These are phyloP conservation scores for Cordyceps farinosa DNA, from an alignment of 2,329 filamentous ascomycete genomes.

Conservation along the genomic window DNA sequence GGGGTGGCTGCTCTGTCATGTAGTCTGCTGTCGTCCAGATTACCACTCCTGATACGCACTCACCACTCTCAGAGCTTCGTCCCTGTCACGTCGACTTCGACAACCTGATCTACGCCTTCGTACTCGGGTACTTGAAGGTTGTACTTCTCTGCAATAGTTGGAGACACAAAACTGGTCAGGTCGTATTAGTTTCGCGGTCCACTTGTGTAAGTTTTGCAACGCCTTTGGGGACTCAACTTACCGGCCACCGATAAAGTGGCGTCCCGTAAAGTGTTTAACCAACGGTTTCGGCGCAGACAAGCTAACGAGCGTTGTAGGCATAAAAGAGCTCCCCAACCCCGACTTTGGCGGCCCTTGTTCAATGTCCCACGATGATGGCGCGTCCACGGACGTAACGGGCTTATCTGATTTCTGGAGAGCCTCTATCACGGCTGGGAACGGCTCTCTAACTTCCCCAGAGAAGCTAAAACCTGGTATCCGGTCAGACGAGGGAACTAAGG, in stretches of 20 bases:
- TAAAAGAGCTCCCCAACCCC: conserved; percentile 75
- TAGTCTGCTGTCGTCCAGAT: conserved; percentile 31
- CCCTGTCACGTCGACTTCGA: conserved; percentile 60
- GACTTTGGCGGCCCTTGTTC: conserved; percentile 75
- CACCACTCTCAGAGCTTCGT: conserved; percentile 47
- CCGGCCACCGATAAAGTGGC: conserved; percentile 89
- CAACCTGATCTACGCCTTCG: conserved; percentile 81
- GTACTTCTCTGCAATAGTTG: conserved; percentile 78
- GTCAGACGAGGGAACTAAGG: conserved; percentile 17
- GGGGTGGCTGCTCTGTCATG: conserved; percentile 53
- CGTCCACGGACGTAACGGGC: conserved; percentile 85
- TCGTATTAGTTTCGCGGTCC: conserved; percentile 16
- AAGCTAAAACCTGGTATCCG: conserved; percentile 73
- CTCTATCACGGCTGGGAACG: conserved; percentile 78
- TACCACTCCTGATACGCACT: conserved; percentile 21
- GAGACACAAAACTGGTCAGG: conserved; percentile 67
- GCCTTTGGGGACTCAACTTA: conserved; percentile 36
- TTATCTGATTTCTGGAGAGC: conserved; percentile 69
- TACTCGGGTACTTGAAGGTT: conserved; percentile 79
- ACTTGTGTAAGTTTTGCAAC: not conserved
- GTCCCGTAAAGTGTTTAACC: conserved; percentile 75
- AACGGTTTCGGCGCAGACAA: conserved; percentile 92
- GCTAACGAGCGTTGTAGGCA: conserved; percentile 77
- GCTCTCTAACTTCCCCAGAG: conserved; percentile 85
- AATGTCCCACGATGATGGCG: conserved; percentile 92